A percentile compares a stretch with the other conserved stretches of the same genome.
Evolutionary conservation across 345 rosid genomes (phyloP).

Genomic region (Stellera chamaejasme): DNA sequence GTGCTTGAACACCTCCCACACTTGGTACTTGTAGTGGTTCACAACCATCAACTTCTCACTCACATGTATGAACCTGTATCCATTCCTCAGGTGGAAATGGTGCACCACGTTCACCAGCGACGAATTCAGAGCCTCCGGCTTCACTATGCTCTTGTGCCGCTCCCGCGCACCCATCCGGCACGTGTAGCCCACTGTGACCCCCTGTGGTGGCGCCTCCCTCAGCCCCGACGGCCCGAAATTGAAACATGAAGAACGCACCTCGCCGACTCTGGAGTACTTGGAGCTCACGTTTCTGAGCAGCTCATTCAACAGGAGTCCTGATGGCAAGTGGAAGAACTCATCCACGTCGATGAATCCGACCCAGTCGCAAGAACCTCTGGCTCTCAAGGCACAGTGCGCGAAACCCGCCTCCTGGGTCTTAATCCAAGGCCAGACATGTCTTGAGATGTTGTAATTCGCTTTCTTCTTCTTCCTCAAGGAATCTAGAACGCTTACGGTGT

Average conservation of each 20-base stretch:
- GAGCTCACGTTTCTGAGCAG: conserved; percentile 20
- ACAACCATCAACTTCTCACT: conserved; percentile 44
- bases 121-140: conserved; percentile 66
- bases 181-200: conserved; percentile 64
- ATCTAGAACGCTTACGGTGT: conserved; percentile 26
- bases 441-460: conserved; percentile 32
- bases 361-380: conserved; percentile 58
- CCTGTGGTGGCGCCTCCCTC: conserved; percentile 29
- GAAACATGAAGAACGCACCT: conserved; percentile 53
- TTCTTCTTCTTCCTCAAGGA: conserved; percentile 10
- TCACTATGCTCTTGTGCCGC: conserved; percentile 85
- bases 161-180: conserved; percentile 50
- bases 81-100: conserved; percentile 60
- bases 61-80: conserved; percentile 33
- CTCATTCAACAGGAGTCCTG: conserved; percentile 23
- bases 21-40: conserved; percentile 84
- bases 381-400: conserved; percentile 72
- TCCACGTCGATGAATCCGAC: conserved; percentile 82
- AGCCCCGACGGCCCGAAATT: conserved; percentile 78
- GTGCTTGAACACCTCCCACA: conserved; percentile 89
- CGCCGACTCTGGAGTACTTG: conserved; percentile 19
- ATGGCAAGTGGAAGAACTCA: conserved; percentile 53
- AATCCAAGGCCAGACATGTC: conserved; percentile 86
- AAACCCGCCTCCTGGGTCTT: conserved; percentile 89
- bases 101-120: conserved; percentile 74